A percentile compares a stretch with the other conserved stretches of the same genome.
Conservation (phyloP, 805 yeast species). For the Monosporozyma solicola region DNA sequence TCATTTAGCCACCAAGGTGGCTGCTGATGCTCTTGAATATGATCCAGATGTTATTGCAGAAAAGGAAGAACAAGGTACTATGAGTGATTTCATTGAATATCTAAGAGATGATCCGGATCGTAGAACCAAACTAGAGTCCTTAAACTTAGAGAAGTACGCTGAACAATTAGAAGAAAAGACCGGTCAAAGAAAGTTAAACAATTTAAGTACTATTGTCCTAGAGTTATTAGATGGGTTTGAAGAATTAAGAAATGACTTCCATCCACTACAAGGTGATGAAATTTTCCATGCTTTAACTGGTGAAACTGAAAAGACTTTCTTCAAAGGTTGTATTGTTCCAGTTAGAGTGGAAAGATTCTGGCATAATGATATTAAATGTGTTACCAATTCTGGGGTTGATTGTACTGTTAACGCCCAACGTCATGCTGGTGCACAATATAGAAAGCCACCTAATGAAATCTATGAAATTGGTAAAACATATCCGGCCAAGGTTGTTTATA, state of each 20-base stretch:
- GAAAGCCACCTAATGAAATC: constrained; percentile 39
- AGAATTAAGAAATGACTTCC: constrained; percentile 73
- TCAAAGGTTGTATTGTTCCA: constrained; percentile 63
- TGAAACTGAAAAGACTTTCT: constrained; percentile 63
- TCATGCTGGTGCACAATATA: constrained; percentile 35
- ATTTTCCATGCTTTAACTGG: constrained; percentile 87
- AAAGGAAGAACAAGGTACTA: constrained; percentile 32
- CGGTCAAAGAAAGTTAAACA: constrained; percentile 29
- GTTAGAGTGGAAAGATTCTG: constrained; percentile 53
- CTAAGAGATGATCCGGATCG: constrained; percentile 62
- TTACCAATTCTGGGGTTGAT: constrained; percentile 55
- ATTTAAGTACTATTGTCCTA: constrained; percentile 29
- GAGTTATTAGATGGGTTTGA: constrained; percentile 84
- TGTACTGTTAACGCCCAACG: constrained; percentile 45
- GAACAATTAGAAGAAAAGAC: constrained; percentile 62
- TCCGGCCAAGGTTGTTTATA: constrained; percentile 65
- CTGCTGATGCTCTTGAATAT: constrained; percentile 92
- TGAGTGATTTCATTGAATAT: constrained; percentile 31
- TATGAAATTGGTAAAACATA: constrained; percentile 68
- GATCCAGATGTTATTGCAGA: constrained; percentile 89
- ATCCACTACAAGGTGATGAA: constrained; percentile 53
- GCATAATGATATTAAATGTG: constrained; percentile 33
- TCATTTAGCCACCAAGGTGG: constrained; percentile 92
- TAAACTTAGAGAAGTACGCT: constrained; percentile 86
- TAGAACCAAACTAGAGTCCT: constrained; percentile 77